phyloP scores from a whole-genome alignment of 257 asterid species.

The Jacaranda mimosifolia region DNA sequence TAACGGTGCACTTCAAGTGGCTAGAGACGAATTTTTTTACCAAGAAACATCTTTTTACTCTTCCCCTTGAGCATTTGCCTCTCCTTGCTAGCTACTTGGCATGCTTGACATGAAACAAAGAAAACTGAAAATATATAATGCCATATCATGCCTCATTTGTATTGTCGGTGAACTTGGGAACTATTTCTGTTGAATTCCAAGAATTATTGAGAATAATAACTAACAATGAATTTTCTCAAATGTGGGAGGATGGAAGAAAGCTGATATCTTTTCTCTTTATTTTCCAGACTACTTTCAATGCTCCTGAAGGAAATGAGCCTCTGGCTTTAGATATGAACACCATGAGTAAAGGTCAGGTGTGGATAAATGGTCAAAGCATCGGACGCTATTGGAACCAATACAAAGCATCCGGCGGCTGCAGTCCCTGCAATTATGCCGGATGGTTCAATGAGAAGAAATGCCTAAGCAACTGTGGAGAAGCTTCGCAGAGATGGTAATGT shows the following conservation, averaged over 20 bases:
- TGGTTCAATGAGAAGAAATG: slow-evolving; percentile 78
- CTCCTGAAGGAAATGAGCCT: slow-evolving; percentile 87
- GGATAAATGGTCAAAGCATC: slow-evolving; percentile 93
- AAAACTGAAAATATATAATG: slow-evolving; percentile 18
- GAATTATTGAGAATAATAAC: too few relatives aligned
- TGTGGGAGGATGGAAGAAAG: too few relatives aligned
- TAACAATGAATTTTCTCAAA: too few relatives aligned
- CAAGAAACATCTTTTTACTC: not conserved
- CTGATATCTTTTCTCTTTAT: not conserved
- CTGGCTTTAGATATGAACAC: slow-evolving; percentile 89
- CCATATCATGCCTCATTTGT: not conserved
- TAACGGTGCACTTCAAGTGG: too few relatives aligned
- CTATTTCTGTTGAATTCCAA: too few relatives aligned
- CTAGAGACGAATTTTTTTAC: not conserved
- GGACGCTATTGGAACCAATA: slow-evolving; percentile 90
- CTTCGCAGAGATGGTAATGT: slow-evolving; percentile 90
- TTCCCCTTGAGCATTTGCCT: not conserved
- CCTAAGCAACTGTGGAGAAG: slow-evolving; percentile 78
- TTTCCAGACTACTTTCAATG: slow-evolving; percentile 80
- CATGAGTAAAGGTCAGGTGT: slow-evolving; percentile 97
- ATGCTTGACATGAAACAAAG: too few relatives aligned
- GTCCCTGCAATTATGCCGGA: slow-evolving; percentile 84
- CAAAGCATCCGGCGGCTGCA: slow-evolving; percentile 79
- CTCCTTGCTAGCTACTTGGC: too few relatives aligned
- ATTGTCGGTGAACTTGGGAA: too few relatives aligned